Base-by-base conservation (phyloP, 257 asterid species). In the Plantago major region DNA sequence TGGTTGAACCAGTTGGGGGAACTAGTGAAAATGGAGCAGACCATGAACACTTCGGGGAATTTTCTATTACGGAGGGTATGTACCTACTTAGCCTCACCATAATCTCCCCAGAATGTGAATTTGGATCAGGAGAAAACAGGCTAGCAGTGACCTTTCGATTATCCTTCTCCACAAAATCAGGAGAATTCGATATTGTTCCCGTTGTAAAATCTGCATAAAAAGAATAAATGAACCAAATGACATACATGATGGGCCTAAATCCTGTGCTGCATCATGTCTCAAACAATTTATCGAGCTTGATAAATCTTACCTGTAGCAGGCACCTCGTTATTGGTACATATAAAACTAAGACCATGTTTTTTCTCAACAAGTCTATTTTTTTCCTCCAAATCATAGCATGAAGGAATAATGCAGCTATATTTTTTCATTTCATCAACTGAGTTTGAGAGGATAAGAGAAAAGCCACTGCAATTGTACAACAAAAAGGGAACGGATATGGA, bases 1-100 rank as follows among this genome's bases (percentile, higher is more conserved):
- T 83, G 58, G 85, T 74, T 55, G 94, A 81, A 75, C 99, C 99
- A 60, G 99, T 83, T 64, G 93, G 93, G 4, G 99, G 99, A 66
- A 84, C 91, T 66, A 92, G 86, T 15, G 88, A 74, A 83, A 89
- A 92, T 22, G 88, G 82, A 62, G 71, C 68, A 58, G 99, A 92
- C 99, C 99, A 92, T 55, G 86, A 80, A 46, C 56, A 65, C 64
- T 75, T 82, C 16, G 85, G 78, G 63, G 71, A 62, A 67, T 70
- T 78, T 63, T 77, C 84, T 56, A 67, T 28, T 48, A 70, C 74
- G 12, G 83, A 72, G 72, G 85, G 80, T 52, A 79, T 63, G 54
- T 75, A 71, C 75, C 95, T 80, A 76, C 95, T 71, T 7, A 92
- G 78, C 79, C 67, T 81, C 63, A 86, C 95, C 76, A 73, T 71